Evolutionary conservation across 208 protist genomes (phyloP).

Genomic region (Leishmania aethiopica): DNA sequence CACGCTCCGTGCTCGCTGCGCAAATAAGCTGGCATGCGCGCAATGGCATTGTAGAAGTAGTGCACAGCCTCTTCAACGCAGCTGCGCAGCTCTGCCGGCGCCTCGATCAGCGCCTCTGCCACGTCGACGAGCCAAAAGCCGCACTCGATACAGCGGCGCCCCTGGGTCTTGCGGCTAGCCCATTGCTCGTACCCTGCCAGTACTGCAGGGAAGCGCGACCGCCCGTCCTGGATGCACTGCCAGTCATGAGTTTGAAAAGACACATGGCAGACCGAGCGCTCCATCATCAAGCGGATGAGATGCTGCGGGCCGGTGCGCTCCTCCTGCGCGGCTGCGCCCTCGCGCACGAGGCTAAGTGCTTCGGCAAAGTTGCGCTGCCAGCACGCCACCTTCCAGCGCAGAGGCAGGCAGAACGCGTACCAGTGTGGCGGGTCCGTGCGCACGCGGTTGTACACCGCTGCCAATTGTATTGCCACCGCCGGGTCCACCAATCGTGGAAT

Average conservation of each 20-base stretch:
- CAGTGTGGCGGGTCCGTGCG: constrained; percentile 62
- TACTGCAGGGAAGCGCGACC: constrained; percentile 47
- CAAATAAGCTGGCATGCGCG: constrained; percentile 65
- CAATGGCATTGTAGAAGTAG: constrained; percentile 72
- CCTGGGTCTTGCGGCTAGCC: constrained; percentile 65
- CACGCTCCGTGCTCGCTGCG: constrained; percentile 79
- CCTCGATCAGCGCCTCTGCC: constrained; percentile 34
- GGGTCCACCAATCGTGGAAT: constrained; percentile 62
- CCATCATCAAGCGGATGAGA: constrained; percentile 48
- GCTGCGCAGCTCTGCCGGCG: constrained; percentile 37
- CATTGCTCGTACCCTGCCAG: constrained; percentile 51
- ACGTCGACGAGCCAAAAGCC: constrained; percentile 73
- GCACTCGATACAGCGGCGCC: constrained; percentile 66
- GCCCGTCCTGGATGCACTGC: constrained; percentile 41
- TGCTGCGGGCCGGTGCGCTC: constrained; percentile 32
- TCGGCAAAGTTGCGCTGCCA: constrained; percentile 59
- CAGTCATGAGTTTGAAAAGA: constrained; percentile 52
- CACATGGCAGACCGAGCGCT: constrained; percentile 55
- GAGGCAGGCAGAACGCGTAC: constrained; percentile 73
- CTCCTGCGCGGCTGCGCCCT: constrained; percentile 41
- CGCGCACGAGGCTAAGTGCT: constrained; percentile 49
- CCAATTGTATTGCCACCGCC: constrained; percentile 39
- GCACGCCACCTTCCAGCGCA: constrained; percentile 69
- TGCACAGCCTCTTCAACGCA: constrained; percentile 67
- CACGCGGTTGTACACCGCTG: constrained; percentile 45